phyloP scores from a whole-genome alignment of 306 rosid species.

The Inga leiocalycina region DNA sequence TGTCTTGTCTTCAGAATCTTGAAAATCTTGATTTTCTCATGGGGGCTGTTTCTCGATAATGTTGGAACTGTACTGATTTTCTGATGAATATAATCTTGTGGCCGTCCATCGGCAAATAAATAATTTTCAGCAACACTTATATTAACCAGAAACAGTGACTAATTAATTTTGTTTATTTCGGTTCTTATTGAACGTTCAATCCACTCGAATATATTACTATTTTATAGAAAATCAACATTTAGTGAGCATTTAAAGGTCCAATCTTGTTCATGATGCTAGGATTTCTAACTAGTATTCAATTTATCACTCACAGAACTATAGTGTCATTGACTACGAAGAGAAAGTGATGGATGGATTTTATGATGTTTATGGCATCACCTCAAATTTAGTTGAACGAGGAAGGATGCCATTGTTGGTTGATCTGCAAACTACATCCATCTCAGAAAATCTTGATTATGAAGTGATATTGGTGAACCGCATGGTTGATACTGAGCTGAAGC shows the following conservation, averaged over 20 bases:
- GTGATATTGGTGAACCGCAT: slow-evolving; percentile 78
- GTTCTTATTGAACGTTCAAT: slow-evolving; percentile 1
- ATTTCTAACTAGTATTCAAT: slow-evolving; percentile 37
- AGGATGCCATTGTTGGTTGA: slow-evolving; percentile 92
- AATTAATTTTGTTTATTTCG: neutral
- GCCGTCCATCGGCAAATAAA: neutral
- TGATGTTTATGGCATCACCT: slow-evolving; percentile 74
- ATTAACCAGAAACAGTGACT: neutral
- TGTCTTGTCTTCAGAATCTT: neutral
- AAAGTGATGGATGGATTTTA: slow-evolving; percentile 96
- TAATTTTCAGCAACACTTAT: neutral
- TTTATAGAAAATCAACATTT: slow-evolving; percentile 20
- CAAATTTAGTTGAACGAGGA: slow-evolving; percentile 70
- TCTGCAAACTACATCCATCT: slow-evolving; percentile 60
- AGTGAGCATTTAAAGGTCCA: slow-evolving; percentile 7
- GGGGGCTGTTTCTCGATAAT: neutral
- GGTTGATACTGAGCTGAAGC: slow-evolving; percentile 70
- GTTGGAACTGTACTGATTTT: slow-evolving; percentile 12
- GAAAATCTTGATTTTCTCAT: neutral
- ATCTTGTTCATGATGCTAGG: slow-evolving; percentile 20
- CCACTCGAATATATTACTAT: slow-evolving; percentile 15
- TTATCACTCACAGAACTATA: slow-evolving; percentile 75
- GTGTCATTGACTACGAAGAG: slow-evolving; percentile 80
- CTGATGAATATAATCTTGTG: slow-evolving; percentile 3
- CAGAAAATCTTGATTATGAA: slow-evolving; percentile 72